These are phyloP conservation scores for Yarrowia keelungensis DNA, from an alignment of 805 yeast genomes.

Conservation along the genomic window DNA sequence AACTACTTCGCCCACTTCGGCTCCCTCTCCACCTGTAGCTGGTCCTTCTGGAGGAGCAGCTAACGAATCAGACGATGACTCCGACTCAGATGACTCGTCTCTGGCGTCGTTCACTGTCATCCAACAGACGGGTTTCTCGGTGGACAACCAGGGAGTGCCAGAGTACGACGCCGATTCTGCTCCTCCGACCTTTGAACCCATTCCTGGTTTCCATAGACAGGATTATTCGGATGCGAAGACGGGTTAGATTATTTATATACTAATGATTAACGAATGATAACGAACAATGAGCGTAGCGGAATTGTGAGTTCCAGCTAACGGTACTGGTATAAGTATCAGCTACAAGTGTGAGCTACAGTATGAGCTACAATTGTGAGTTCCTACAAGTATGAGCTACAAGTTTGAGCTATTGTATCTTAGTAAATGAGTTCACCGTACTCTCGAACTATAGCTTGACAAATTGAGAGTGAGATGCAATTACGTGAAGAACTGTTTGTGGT, in stretches of 20 bases:
- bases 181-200: slow-evolving; percentile 57
- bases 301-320: too few species aligned
- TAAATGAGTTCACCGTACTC: too few species aligned
- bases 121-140: slow-evolving; percentile 28
- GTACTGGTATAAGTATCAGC: too few species aligned
- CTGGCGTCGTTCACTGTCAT: slow-evolving; percentile 25
- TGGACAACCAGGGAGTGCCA: slow-evolving; percentile 33
- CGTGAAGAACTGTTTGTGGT: too few species aligned
- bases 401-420: too few species aligned
- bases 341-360: too few species aligned
- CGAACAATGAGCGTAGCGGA: too few species aligned
- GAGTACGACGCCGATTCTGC: slow-evolving; percentile 41
- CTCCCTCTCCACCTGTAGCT: slow-evolving; percentile 4
- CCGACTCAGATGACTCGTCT: slow-evolving; percentile 18
- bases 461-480: too few species aligned
- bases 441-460: too few species aligned
- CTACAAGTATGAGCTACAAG: too few species aligned
- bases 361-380: too few species aligned
- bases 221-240: slow-evolving; percentile 58
- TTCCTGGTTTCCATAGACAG: slow-evolving; percentile 55
- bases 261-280: not conserved
- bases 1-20: not conserved
- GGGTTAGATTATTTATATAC: slow-evolving; percentile 12
- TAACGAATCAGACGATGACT: not conserved
- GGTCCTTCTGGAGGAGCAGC: slow-evolving; percentile 12